Evolutionary conservation across 2,329 filamentous ascomycete species (phyloP).

Genomic region (Trichoderma lentiforme): DNA sequence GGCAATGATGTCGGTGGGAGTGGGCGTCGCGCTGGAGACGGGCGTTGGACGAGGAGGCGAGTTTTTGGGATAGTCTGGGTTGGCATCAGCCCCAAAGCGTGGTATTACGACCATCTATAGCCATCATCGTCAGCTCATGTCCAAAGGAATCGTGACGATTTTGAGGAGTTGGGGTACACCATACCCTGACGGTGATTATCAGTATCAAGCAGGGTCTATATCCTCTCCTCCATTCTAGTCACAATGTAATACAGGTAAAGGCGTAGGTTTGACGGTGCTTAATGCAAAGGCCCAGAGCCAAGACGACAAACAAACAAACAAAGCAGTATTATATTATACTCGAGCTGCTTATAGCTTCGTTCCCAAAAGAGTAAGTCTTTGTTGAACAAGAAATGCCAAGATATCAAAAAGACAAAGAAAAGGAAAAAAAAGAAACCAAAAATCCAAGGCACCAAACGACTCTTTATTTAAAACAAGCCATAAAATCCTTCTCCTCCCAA

Average conservation of each 20-base stretch:
- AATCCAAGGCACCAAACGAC: background rate
- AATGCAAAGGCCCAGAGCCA: background rate
- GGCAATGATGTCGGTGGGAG: background rate
- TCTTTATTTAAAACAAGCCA: background rate
- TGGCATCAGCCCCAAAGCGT: background rate
- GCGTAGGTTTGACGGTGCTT: background rate
- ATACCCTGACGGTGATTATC: background rate
- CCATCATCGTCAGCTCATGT: background rate
- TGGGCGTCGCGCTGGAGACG: background rate
- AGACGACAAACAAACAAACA: background rate
- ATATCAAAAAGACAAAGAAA: background rate
- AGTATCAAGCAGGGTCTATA: background rate
- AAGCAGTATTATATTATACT: background rate
- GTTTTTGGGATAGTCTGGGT: background rate
- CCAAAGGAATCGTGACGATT: background rate
- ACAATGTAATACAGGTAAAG: background rate
- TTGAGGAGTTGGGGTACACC: background rate
- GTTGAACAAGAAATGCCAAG: background rate
- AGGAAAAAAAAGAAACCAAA: background rate
- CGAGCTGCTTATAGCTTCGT: background rate
- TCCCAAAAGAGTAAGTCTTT: background rate
- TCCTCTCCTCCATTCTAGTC: constrained; percentile 7
- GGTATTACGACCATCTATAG: background rate
- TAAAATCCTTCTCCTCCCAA: background rate
- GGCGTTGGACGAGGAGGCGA: background rate